Percentiles rank a stretch among this genome's conserved stretches.
Conservation (phyloP, 306 rosid species). For the apple (Malus domestica) region ASM211411v1 NC_041792.1:30482407-30482906, state of each 20-base stretch:
- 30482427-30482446: too few species aligned
- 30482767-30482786: constrained; percentile 31
- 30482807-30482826: constrained; percentile 90
- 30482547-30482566: not conserved
- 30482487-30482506: not conserved
- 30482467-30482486: not conserved
- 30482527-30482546: not conserved
- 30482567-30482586: not conserved
- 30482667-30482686: not conserved
- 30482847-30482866: constrained; percentile 79
- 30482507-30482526: not conserved
- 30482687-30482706: not conserved
- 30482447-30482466: not conserved
- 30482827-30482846: constrained; percentile 98
- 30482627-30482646: not conserved
- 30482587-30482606: not conserved
- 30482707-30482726: not conserved
- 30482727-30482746: not conserved
- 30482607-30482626: not conserved
- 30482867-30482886: constrained; percentile 74
- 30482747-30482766: not conserved
- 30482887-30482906: constrained; percentile 79
- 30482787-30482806: constrained; percentile 71
- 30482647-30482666: not conserved
- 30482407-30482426: not conserved